Conservation (phyloP, 208 protist genomes). For the Crithidia brevicula region DNA sequence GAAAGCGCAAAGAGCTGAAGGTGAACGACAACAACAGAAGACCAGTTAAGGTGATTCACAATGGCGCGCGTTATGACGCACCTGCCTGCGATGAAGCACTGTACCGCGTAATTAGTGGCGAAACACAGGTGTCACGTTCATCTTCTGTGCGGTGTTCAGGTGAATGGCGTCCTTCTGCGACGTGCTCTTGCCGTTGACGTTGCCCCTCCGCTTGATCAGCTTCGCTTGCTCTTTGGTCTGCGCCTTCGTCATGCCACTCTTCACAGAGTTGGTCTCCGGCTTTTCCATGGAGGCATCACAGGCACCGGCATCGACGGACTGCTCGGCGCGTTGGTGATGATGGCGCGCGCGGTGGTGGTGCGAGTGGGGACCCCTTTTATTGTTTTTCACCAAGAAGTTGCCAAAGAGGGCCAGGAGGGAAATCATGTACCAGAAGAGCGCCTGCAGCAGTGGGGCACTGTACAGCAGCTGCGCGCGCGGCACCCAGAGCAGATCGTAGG, state of each 20-base stretch:
- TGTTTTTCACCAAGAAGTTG: conserved; percentile 71
- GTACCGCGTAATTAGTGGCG: conserved; percentile 7
- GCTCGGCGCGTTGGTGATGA: neutral
- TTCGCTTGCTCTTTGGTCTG: conserved; percentile 11
- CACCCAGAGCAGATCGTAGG: conserved; percentile 66
- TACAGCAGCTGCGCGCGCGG: conserved; percentile 56
- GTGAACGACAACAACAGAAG: too few relatives aligned
- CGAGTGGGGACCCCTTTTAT: conserved; percentile 11
- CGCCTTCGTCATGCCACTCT: conserved; percentile 15
- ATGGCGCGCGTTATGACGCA: too few relatives aligned
- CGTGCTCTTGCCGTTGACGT: neutral
- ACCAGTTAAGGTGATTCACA: too few relatives aligned
- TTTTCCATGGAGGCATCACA: neutral
- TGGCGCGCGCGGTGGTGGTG: conserved; percentile 7
- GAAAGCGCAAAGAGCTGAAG: too few relatives aligned
- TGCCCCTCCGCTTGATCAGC: neutral
- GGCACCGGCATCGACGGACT: neutral
- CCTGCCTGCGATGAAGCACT: neutral
- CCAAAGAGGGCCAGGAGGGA: conserved; percentile 73
- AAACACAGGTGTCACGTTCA: conserved; percentile 4
- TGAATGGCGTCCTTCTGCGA: neutral
- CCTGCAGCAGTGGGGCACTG: conserved; percentile 48
- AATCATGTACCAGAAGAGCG: conserved; percentile 85
- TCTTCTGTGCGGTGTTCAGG: neutral
- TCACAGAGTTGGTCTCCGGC: neutral